Conservation (phyloP, 169 alveolate species). For the Plasmodium knowlesi region DNA sequence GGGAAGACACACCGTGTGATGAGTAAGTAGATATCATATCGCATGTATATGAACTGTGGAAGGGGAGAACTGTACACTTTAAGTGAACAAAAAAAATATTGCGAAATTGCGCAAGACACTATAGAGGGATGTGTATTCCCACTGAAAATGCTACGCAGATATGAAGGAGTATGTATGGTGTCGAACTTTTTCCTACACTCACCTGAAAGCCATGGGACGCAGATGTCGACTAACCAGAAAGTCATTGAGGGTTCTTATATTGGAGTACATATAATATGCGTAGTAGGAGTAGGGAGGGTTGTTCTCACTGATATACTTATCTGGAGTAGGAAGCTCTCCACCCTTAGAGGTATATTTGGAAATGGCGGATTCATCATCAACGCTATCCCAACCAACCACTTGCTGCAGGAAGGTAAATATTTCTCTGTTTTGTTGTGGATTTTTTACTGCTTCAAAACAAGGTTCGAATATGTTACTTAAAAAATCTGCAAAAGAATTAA, state of each 20-base stretch:
- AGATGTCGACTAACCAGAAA: constrained; percentile 87
- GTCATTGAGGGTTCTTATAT: constrained; percentile 88
- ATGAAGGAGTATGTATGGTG: not conserved
- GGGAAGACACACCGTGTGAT: not conserved
- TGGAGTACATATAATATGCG: constrained; percentile 92
- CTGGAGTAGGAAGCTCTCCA: constrained; percentile 86
- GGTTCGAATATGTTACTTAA: constrained; percentile 87
- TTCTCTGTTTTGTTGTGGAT: constrained; percentile 88
- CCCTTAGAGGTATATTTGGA: constrained; percentile 76
- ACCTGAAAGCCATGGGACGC: constrained; percentile 87
- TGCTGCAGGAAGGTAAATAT: constrained; percentile 76
- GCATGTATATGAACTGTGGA: not conserved
- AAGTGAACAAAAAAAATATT: not conserved
- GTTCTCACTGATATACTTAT: constrained; percentile 82
- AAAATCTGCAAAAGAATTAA: constrained; percentile 87
- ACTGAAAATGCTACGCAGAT: not conserved
- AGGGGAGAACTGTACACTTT: not conserved
- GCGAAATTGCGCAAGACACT: not conserved
- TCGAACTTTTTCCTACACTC: not conserved
- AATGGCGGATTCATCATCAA: constrained; percentile 87
- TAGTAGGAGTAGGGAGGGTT: constrained; percentile 95
- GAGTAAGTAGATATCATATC: no score
- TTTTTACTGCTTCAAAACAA: constrained; percentile 86
- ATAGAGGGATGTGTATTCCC: not conserved
- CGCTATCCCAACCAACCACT: constrained; percentile 90